Evolutionary conservation across 2,329 filamentous ascomycete genomes (phyloP).

Genomic region (Calcarisporium arbuscula): DNA sequence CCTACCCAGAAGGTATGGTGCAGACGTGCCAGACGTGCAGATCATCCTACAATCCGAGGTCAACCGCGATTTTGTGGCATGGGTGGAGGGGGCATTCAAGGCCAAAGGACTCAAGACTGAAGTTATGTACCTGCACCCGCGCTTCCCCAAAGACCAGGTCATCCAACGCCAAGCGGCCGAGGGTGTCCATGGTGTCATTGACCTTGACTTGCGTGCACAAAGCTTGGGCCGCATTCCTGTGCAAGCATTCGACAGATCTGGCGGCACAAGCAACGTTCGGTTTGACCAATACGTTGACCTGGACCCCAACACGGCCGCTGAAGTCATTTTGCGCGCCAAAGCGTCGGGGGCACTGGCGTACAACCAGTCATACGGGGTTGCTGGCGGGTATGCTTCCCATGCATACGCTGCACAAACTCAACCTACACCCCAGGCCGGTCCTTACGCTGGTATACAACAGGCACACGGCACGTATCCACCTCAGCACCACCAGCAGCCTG

Average conservation of each 20-base stretch:
- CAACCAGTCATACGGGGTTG: slow-evolving; percentile 21
- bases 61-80: slow-evolving; percentile 71
- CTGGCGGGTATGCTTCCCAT: slow-evolving; percentile 19
- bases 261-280: slow-evolving; percentile 66
- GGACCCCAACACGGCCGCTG: slow-evolving; percentile 70
- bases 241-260: slow-evolving; percentile 77
- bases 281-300: slow-evolving; percentile 86
- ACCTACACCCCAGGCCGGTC: slow-evolving; percentile 12
- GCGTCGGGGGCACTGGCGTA: slow-evolving; percentile 26
- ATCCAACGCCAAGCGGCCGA: slow-evolving; percentile 81
- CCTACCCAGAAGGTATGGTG: slow-evolving; percentile 65
- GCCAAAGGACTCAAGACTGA: slow-evolving; percentile 67
- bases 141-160: slow-evolving; percentile 70
- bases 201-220: slow-evolving; percentile 66
- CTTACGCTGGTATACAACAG: slow-evolving; percentile 19
- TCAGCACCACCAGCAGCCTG: slow-evolving; percentile 25
- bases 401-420: slow-evolving; percentile 24
- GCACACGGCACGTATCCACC: slow-evolving; percentile 25
- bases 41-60: slow-evolving; percentile 76
- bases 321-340: slow-evolving; percentile 71
- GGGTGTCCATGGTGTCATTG: slow-evolving; percentile 78
- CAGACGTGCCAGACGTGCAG: slow-evolving; percentile 82
- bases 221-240: slow-evolving; percentile 67
- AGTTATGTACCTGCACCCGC: slow-evolving; percentile 71
- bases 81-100: slow-evolving; percentile 72